These are phyloP conservation scores for Fusarium sp. DNA, from an alignment of 2,329 filamentous ascomycete species.

Conservation along the genomic window DNA sequence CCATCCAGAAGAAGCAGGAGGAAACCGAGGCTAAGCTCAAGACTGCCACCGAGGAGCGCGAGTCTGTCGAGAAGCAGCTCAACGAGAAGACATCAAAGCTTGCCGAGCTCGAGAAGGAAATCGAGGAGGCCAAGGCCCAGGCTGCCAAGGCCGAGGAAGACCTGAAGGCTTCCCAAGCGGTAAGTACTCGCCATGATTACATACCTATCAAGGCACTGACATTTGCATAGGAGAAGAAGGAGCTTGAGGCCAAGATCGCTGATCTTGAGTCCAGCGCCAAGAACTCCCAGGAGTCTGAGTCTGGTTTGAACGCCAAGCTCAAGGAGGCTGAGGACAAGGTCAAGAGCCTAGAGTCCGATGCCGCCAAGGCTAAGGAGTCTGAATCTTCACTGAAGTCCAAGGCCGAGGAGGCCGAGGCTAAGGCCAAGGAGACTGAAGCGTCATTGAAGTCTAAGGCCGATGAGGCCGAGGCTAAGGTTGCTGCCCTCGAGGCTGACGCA, in stretches of 20 bases:
- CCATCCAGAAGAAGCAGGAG: slow-evolving; percentile 32
- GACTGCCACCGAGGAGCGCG: slow-evolving; percentile 41
- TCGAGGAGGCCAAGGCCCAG: slow-evolving; percentile 50
- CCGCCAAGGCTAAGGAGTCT: slow-evolving; percentile 29
- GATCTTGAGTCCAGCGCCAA: slow-evolving; percentile 28
- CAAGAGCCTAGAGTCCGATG: slow-evolving; percentile 21
- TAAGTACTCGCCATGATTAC: slow-evolving; percentile 32
- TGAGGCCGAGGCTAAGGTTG: slow-evolving; percentile 10
- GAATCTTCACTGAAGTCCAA: slow-evolving; percentile 35
- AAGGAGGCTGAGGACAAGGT: slow-evolving; percentile 24
- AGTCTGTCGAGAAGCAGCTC: slow-evolving; percentile 44
- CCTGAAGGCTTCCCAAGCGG: slow-evolving; percentile 46
- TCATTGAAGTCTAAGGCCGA: slow-evolving; percentile 27
- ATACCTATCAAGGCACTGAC: slow-evolving; percentile 8
- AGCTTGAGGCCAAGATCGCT: slow-evolving; percentile 32
- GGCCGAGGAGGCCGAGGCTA: slow-evolving; percentile 27
- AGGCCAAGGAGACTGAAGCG: slow-evolving; percentile 32
- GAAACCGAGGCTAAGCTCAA: slow-evolving; percentile 41
- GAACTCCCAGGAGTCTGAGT: slow-evolving; percentile 32
- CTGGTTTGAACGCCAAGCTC: slow-evolving; percentile 35
- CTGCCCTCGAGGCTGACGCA: slow-evolving; percentile 6
- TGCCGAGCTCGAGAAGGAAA: slow-evolving; percentile 44
- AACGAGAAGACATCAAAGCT: slow-evolving; percentile 46
- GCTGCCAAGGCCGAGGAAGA: slow-evolving; percentile 50
- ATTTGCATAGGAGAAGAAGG: slow-evolving; percentile 37